Evolutionary conservation across 192 early-diverging fungal genomes (phyloP).

Genomic region (Haplosporangium gracile): DNA sequence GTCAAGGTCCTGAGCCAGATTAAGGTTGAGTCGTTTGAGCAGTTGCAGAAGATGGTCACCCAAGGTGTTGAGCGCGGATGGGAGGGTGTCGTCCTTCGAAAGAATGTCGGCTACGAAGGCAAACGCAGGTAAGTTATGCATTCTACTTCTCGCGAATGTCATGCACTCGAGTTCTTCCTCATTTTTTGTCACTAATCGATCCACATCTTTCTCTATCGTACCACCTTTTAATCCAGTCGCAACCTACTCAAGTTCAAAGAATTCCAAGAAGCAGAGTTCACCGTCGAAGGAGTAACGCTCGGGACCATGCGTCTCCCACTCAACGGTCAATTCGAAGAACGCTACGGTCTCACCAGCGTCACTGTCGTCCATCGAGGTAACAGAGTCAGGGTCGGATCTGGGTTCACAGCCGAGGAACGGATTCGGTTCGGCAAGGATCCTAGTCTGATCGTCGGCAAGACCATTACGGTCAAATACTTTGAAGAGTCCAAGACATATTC

Average conservation of each 20-base stretch:
- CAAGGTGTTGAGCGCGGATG: conserved; percentile 55
- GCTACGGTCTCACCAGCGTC: conserved; percentile 58
- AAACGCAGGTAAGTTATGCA: conserved; percentile 59
- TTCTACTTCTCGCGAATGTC: not conserved
- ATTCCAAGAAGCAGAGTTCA: conserved; percentile 66
- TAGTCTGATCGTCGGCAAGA: conserved; percentile 62
- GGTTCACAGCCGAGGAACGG: conserved; percentile 60
- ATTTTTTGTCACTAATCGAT: not conserved
- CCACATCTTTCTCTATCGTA: not conserved
- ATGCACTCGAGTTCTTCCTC: not conserved
- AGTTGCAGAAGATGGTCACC: conserved; percentile 45
- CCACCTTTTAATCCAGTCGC: conserved; percentile 34
- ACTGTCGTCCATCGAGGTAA: conserved; percentile 61
- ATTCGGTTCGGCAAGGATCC: conserved; percentile 60
- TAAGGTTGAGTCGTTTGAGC: conserved; percentile 37
- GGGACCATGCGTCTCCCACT: conserved; percentile 59
- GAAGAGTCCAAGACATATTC: conserved; percentile 51
- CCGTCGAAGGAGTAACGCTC: conserved; percentile 56
- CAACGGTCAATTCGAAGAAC: conserved; percentile 49
- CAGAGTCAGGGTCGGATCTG: conserved; percentile 68
- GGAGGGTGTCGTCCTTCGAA: conserved; percentile 68
- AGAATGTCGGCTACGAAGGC: conserved; percentile 64
- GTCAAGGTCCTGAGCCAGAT: conserved; percentile 38
- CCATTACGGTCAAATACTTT: conserved; percentile 66
- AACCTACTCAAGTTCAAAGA: conserved; percentile 68